Conservation (phyloP, 306 rosid species). For the Myrica gale region DNA sequence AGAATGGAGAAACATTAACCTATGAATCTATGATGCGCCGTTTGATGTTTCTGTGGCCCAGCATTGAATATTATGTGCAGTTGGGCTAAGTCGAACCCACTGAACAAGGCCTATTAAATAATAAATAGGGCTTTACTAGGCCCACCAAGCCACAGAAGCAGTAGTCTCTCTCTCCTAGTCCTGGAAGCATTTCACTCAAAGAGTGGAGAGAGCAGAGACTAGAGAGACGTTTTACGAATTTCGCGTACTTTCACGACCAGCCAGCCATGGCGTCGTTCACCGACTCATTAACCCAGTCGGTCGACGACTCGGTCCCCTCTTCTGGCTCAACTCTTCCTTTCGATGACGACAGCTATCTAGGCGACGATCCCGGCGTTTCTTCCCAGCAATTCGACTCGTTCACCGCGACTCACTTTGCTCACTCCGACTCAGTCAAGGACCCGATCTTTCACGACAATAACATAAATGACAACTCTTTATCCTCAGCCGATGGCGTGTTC, state of each 20-base stretch:
- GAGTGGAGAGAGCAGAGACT: no score
- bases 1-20: no score
- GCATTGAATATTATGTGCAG: no score
- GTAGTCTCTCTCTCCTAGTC: no score
- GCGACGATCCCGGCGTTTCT: slow-evolving; percentile 26
- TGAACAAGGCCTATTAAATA: no score
- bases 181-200: no score
- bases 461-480: not conserved
- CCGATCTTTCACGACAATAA: slow-evolving; percentile 19
- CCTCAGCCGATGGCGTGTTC: slow-evolving; percentile 24
- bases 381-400: slow-evolving; percentile 33
- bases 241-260: slow-evolving; percentile 14
- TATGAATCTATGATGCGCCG: no score
- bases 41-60: no score
- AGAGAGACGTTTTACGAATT: not conserved
- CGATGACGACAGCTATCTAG: slow-evolving; percentile 29
- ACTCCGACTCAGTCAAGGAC: slow-evolving; percentile 33
- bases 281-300: slow-evolving; percentile 26
- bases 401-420: slow-evolving; percentile 24
- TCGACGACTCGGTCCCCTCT: slow-evolving; percentile 25
- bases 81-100: no score
- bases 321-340: slow-evolving; percentile 33
- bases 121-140: no score
- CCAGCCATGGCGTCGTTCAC: slow-evolving; percentile 31
- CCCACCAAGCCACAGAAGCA: no score